Evolutionary conservation across 306 rosid genomes (phyloP), one percentile per base, ranked within the genome.

Genomic region (Castanopsis chinensis): DNA sequence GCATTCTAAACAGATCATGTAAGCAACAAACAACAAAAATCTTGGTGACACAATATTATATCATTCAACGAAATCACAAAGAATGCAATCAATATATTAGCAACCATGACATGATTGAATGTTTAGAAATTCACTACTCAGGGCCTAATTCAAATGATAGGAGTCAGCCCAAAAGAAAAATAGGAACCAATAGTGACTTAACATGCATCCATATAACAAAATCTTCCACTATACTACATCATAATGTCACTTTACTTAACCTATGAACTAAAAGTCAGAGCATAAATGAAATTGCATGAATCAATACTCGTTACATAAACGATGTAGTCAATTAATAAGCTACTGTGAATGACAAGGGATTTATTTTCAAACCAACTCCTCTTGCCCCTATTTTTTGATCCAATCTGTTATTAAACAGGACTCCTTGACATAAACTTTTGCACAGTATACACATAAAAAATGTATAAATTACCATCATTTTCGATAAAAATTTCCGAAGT

Each of bases 391-490:
- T 49, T 11, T 49, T 49, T 49, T 49, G 17, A 49, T 49, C 53
- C 53, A 12, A 49, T 13, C 14, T 58, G 15, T 58, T 58, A 27
- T 27, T 30, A 58, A 58, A 58, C 28, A 58, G 32, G 64, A 58
- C 23, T 58, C 13, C 11, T 4, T 58, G 64, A 21, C 32, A 58
- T 58, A 6, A 55, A 78, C 23, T 69, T 65, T 73, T 52, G 19
- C 55, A 59, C 27, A 57, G 17, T 43, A 77, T 17, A 81, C 14
- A 13, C 53, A 76, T 72, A 60, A 67, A 72, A 59, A 32, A 57
- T 54, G 49, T 49, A 13, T 19, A 73, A 52, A 41, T 72, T 91
- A 92, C 97, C 99, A 81, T 92, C 87, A 35, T 73, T 56, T 71
- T 86, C 92, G 70, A 84, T 95, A 37, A 70, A 73, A 76, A 76